phyloP scores from a whole-genome alignment of 2,329 filamentous ascomycete genomes.

The Didymellaceae sp. region DNA sequence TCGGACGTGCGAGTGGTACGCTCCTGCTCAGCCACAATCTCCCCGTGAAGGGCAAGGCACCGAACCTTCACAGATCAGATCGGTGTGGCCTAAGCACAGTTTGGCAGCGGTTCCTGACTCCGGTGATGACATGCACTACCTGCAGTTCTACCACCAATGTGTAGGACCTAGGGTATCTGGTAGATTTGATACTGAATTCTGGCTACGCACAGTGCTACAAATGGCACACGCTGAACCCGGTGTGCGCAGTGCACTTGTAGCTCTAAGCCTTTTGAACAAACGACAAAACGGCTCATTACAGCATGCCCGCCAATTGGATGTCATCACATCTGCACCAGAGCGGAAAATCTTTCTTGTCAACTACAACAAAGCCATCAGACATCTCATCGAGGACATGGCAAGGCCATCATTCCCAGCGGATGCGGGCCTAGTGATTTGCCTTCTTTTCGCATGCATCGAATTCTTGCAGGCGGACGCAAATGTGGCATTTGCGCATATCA shows the following conservation, averaged over 20 bases:
- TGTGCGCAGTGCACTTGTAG: constrained; percentile 51
- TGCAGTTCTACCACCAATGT: constrained; percentile 52
- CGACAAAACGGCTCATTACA: constrained; percentile 13
- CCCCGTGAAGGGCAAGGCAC: too few relatives aligned
- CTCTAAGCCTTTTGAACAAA: constrained; percentile 45
- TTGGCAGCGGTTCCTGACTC: constrained; percentile 8
- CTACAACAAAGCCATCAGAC: constrained; percentile 50
- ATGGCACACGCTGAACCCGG: constrained; percentile 49
- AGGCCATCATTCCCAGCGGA: constrained; percentile 37
- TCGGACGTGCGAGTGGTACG: constrained; percentile 35
- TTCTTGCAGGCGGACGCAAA: constrained; percentile 49
- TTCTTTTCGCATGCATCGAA: constrained; percentile 52
- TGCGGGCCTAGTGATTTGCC: constrained; percentile 48
- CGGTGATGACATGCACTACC: constrained; percentile 20
- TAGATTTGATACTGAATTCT: constrained; percentile 45
- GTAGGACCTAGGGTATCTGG: constrained; percentile 46
- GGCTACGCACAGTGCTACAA: constrained; percentile 50
- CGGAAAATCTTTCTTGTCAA: constrained; percentile 43
- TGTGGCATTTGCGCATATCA: constrained; percentile 49
- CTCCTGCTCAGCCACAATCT: neutral
- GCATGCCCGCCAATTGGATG: constrained; percentile 6
- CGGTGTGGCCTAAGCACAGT: neutral
- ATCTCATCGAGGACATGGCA: constrained; percentile 35
- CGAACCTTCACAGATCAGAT: neutral
- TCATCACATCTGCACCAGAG: neutral